Evolutionary conservation across 2,329 filamentous ascomycete genomes (phyloP).

Genomic region (Claviceps capensis): DNA sequence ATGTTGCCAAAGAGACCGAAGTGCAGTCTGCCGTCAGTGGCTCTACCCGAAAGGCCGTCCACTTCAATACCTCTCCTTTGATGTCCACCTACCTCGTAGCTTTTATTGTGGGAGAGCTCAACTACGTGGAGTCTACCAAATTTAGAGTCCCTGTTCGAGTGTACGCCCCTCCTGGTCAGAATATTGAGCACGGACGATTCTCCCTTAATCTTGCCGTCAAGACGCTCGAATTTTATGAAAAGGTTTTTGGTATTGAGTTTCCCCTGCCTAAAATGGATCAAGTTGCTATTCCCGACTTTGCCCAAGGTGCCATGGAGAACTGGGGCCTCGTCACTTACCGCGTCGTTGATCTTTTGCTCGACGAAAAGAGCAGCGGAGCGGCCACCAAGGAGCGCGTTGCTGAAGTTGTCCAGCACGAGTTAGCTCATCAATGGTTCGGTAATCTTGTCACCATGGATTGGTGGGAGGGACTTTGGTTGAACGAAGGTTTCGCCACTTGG

Average conservation of each 20-base stretch:
- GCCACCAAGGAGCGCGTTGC: slow-evolving; percentile 85
- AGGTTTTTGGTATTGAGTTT: slow-evolving; percentile 60
- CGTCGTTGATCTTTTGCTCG: slow-evolving; percentile 67
- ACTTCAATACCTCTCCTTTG: slow-evolving; percentile 78
- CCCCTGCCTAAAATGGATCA: slow-evolving; percentile 33
- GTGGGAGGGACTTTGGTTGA: slow-evolving; percentile 96
- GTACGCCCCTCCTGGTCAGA: slow-evolving; percentile 80
- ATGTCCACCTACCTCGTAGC: slow-evolving; percentile 96
- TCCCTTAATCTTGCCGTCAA: slow-evolving; percentile 79
- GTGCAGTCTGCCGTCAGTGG: slow-evolving; percentile 24
- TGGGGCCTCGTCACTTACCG: slow-evolving; percentile 95
- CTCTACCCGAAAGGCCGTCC: slow-evolving; percentile 60
- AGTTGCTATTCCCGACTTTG: slow-evolving; percentile 92
- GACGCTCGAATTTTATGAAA: slow-evolving; percentile 89
- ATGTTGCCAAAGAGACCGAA: slow-evolving; percentile 67
- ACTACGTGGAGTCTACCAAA: slow-evolving; percentile 80
- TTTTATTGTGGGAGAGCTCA: slow-evolving; percentile 87
- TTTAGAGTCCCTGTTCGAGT: slow-evolving; percentile 89
- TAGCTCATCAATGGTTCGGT: slow-evolving; percentile 97
- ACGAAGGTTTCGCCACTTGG: slow-evolving; percentile 67
- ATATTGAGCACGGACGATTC: slow-evolving; percentile 85
- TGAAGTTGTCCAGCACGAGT: slow-evolving; percentile 90
- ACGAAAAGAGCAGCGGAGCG: slow-evolving; percentile 83
- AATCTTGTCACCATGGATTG: slow-evolving; percentile 98
- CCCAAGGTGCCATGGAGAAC: slow-evolving; percentile 95